Evolutionary conservation across 2,329 filamentous ascomycete genomes (phyloP).

Genomic region (Botryosphaeria dothidea): DNA sequence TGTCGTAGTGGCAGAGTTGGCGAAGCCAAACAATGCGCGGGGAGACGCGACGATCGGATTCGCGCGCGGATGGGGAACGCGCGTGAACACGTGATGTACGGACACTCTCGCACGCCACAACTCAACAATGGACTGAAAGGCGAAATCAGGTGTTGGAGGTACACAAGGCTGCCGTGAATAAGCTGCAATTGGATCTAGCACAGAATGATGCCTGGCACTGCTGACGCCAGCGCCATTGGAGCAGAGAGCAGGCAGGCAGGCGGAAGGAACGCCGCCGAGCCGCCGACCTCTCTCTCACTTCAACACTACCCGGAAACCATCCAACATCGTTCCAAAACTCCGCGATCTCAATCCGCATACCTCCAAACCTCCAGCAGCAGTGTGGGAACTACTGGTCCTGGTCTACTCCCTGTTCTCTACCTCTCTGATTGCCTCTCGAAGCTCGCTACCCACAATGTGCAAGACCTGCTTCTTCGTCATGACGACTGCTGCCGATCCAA

Average conservation of each 20-base stretch:
- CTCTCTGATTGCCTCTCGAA: neutral
- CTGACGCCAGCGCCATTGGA: neutral
- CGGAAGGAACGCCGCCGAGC: neutral
- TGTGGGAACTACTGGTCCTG: neutral
- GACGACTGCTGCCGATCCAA: too few relatives aligned
- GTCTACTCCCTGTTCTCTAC: neutral
- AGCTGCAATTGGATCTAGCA: too few relatives aligned
- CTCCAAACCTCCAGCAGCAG: too few relatives aligned
- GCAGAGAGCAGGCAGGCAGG: neutral
- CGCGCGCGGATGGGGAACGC: too few relatives aligned
- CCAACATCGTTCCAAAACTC: neutral
- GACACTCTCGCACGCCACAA: neutral
- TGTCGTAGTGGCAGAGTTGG: neutral
- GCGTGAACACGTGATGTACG: neutral
- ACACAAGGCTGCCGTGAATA: too few relatives aligned
- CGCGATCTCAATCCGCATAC: neutral
- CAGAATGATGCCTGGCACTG: too few relatives aligned
- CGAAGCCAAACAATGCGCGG: neutral
- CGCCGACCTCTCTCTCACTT: neutral
- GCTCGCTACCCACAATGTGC: neutral
- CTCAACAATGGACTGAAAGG: neutral
- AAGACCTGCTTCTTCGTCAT: neutral
- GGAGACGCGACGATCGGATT: neutral
- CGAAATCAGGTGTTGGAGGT: too few relatives aligned
- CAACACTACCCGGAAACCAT: neutral